These are phyloP conservation scores for Colletotrichum euphorbiae DNA, from an alignment of 2,329 filamentous ascomycete genomes.

Conservation along the genomic window DNA sequence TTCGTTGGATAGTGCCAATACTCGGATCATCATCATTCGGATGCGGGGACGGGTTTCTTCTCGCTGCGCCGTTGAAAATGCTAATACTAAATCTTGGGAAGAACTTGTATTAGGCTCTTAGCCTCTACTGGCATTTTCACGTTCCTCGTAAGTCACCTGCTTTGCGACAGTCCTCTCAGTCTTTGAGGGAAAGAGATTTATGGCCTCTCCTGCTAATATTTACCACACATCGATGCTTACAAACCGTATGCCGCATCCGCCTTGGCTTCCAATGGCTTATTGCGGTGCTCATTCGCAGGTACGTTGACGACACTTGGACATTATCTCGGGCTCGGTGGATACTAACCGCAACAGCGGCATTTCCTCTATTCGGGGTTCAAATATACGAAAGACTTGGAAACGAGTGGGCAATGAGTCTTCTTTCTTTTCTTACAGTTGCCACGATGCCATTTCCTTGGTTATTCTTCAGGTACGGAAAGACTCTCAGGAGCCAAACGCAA, in stretches of 20 bases:
- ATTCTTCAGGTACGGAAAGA: conserved; percentile 71
- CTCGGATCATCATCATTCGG: conserved; percentile 79
- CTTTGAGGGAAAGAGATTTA: no score
- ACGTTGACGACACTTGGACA: conserved; percentile 43
- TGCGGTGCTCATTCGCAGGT: conserved; percentile 79
- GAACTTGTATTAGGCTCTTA: conserved; percentile 79
- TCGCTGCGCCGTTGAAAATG: not conserved
- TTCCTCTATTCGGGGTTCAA: conserved; percentile 79
- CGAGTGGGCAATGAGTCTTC: conserved; percentile 73
- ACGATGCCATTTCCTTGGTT: conserved; percentile 74
- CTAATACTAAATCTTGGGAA: conserved; percentile 46
- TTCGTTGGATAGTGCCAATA: conserved; percentile 53
- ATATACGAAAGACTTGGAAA: conserved; percentile 78
- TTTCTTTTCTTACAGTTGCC: conserved; percentile 69
- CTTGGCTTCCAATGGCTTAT: conserved; percentile 85
- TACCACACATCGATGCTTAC: conserved; percentile 76
- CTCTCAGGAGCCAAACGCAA: conserved; percentile 64
- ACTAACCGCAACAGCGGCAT: conserved; percentile 64
- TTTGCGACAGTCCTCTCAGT: not conserved
- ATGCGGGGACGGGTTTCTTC: conserved; percentile 65
- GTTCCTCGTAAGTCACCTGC: conserved; percentile 73
- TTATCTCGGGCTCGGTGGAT: no score
- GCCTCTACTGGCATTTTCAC: conserved; percentile 88
- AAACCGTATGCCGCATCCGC: conserved; percentile 81
- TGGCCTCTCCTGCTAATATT: not conserved